phyloP scores from a whole-genome alignment of 2,329 filamentous ascomycete genomes.

The Cytospora paraplurivora region DNA sequence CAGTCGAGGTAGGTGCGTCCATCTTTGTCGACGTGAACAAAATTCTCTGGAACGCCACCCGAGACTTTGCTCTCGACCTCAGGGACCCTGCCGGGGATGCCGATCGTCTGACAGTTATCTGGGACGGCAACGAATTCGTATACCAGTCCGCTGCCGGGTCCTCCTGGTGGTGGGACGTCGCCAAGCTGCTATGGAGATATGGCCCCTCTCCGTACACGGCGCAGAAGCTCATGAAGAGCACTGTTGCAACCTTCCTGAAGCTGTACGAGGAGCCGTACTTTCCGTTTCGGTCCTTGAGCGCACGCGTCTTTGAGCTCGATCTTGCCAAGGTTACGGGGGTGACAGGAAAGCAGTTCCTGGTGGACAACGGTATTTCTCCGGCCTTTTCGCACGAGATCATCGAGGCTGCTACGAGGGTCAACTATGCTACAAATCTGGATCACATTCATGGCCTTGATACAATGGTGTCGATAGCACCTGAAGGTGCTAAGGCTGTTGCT shows the following conservation, averaged over 20 bases:
- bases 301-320: slow-evolving; percentile 67
- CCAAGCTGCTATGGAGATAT: slow-evolving; percentile 83
- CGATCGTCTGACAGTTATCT: slow-evolving; percentile 70
- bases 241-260: slow-evolving; percentile 71
- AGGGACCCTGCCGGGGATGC: slow-evolving; percentile 49
- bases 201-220: slow-evolving; percentile 76
- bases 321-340: slow-evolving; percentile 66
- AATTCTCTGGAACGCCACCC: slow-evolving; percentile 75
- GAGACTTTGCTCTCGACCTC: slow-evolving; percentile 68
- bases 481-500: slow-evolving; percentile 75
- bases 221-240: slow-evolving; percentile 69
- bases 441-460: slow-evolving; percentile 86
- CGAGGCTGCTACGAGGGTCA: slow-evolving; percentile 88
- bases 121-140: slow-evolving; percentile 78
- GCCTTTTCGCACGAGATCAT: slow-evolving; percentile 78
- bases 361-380: slow-evolving; percentile 61
- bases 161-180: slow-evolving; percentile 76
- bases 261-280: slow-evolving; percentile 83
- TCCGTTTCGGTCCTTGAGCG: slow-evolving; percentile 77
- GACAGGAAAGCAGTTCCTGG: slow-evolving; percentile 74
- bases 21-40: slow-evolving; percentile 88
- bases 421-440: slow-evolving; percentile 89
- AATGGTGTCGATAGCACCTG: slow-evolving; percentile 88
- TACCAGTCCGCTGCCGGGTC: slow-evolving; percentile 62
- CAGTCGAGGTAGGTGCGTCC: slow-evolving; percentile 85